Base-by-base conservation (phyloP, 2,329 filamentous ascomycete species). In the Cordyceps farinosa region DNA sequence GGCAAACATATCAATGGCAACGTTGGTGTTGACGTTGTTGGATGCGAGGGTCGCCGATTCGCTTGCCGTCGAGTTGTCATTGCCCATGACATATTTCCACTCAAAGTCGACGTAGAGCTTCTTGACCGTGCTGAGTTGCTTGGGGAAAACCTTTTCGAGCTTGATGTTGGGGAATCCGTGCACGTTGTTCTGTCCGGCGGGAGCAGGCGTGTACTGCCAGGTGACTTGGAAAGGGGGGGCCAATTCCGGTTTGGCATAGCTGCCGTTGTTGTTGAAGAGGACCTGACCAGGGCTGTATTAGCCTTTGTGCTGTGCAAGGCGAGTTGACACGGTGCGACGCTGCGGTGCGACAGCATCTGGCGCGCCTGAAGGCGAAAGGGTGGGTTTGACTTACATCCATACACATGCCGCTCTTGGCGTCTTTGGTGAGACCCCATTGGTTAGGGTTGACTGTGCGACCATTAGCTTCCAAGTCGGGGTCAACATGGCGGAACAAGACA, bases 1-100 rank as follows among this genome's bases (percentile, higher is more conserved):
- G 61, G 85, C 72, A 72, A 85, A 86, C 78, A 86, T 83, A 74
- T 86, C 84, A 65, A 86, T 75, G 42, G 82, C 83, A 40, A 86
- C 82, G 75, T 86, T 86, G 70, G 81, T 74, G 67, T 83, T 82
- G 64, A 84, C 71, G 0, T 69, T 65, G 72, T 70, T 11, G 13
- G 84, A 71, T 0, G 70, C 69, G 0, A 70, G 42, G 3, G 71
- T 64, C 63, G 77, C 73, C 2, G 78, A 78, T 11, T 71, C 70
- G 1, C 72, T 68, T 5, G 71, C 71, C 0, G 75, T 73, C 13
- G 66, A 63, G 59, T 65, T 65, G 40, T 70, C 66, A 67, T 83
- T 78, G 64, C 82, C 80, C 8, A 77, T 51, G n/a, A 75, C 76
- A 67, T 83, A 84, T 2, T 76, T 76, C 83, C 82, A 86, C 52